phyloP scores from a whole-genome alignment of 208 protist species.

The Plasmodiophora brassicae region DNA sequence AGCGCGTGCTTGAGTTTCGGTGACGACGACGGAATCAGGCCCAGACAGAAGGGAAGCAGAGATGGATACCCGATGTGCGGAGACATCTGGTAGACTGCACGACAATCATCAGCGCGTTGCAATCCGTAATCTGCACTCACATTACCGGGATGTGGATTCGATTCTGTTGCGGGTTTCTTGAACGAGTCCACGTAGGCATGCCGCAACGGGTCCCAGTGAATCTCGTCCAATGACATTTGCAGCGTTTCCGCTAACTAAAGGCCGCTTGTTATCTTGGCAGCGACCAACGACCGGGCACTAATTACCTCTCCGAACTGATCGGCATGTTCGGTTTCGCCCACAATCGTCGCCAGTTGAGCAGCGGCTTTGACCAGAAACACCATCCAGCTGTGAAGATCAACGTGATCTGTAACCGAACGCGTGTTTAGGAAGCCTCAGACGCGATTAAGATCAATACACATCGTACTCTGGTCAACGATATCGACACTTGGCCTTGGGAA shows the following conservation, averaged over 20 bases:
- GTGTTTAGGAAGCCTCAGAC: too few relatives aligned
- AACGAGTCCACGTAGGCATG: not conserved
- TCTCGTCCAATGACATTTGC: not conserved
- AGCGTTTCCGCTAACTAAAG: not conserved
- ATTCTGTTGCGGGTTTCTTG: not conserved
- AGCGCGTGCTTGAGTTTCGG: not conserved
- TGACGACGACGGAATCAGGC: not conserved
- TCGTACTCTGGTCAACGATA: not conserved
- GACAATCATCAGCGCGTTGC: not conserved
- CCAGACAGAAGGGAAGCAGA: not conserved
- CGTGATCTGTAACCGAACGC: not conserved
- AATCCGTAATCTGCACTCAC: not conserved
- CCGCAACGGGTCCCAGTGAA: not conserved
- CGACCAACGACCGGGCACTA: too few relatives aligned
- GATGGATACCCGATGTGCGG: not conserved
- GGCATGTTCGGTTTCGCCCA: not conserved
- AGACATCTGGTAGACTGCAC: not conserved
- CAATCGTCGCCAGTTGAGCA: not conserved
- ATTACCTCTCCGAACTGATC: not conserved
- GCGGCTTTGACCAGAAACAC: not conserved
- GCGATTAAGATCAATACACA: too few relatives aligned
- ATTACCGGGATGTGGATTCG: too few relatives aligned
- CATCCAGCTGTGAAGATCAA: constrained; percentile 17
- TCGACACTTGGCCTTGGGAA: not conserved
- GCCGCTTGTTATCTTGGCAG: too few relatives aligned